Evolutionary conservation across 139 green algal genomes (phyloP), one percentile per base, ranked within the genome.

Genomic region (Chlorella sp.): DNA sequence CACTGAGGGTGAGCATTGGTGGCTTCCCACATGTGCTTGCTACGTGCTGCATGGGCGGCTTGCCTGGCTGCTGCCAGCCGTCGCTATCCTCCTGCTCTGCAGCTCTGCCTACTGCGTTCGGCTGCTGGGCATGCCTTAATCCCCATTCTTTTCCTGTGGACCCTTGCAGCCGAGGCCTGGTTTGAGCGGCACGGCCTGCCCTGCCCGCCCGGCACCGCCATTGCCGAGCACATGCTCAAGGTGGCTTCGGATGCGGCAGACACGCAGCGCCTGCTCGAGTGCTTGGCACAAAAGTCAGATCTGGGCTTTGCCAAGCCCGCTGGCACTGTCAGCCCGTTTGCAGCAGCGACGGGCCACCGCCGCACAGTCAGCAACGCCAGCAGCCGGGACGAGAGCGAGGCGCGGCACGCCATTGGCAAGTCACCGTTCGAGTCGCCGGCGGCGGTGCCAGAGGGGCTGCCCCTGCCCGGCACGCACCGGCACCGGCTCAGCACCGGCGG

Each of bases 141-240:
- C 36, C 62, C 38, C 56, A 20, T 65, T 19, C 62, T 70, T 11
- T 70, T 28, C n/a, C n/a, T 43, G 34, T 24, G 0, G n/a, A n/a
- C 24, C 8, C n/a, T 17, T 74, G 77, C 77, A 83, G 77, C 89
- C 7, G 76, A 85, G 28, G 54, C 51, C n/a, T 87, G 72, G 74
- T 88, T 93, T 76, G 51, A 65, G 54, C 43, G 46, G 17, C 67
- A 73, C 43, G 89, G 89, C 32, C 76, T 93, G 73, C 85, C 92
- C 80, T 90, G 84, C 82, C 88, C 88, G 1, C 2, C 26, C 34
- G 73, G 83, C 76, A 87, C 70, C 30, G 54, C 86, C 34, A 76
- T 89, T 5, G 91, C 91, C 2, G 92, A 95, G 76, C 88, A 92
- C 82, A 86, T 94, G 84, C 90, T 95, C 5, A 79, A 64, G 40